phyloP scores from a whole-genome alignment of 768 basidiomycete species.

The Collybia sordida region DNA sequence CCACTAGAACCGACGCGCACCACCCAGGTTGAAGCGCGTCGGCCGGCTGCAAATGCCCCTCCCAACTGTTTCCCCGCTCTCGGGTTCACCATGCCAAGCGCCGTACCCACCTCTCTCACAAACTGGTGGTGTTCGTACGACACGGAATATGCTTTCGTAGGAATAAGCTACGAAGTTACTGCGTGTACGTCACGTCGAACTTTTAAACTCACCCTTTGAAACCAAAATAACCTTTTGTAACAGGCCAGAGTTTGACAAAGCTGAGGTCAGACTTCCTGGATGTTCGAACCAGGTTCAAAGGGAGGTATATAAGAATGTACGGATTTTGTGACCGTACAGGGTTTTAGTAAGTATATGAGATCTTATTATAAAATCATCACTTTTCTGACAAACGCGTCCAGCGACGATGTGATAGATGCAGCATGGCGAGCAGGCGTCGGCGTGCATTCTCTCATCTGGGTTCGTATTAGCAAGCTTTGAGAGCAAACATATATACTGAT shows the following conservation, averaged over 20 bases:
- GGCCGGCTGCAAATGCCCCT: conserved; percentile 2
- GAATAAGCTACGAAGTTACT: conserved; percentile 75
- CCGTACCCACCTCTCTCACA: conserved; percentile 40
- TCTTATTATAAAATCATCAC: neutral
- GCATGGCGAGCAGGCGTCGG: conserved; percentile 70
- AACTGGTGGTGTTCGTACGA: conserved; percentile 66
- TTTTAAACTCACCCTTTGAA: neutral
- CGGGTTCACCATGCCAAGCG: conserved; percentile 45
- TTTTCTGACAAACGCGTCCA: conserved; percentile 10
- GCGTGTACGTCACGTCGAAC: conserved; percentile 42
- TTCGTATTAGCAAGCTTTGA: conserved; percentile 24
- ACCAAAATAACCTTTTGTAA: conserved; percentile 3
- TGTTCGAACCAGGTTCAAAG: conserved; percentile 56
- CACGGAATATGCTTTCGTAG: conserved; percentile 75
- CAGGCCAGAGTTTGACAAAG: conserved; percentile 57
- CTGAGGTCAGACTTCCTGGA: conserved; percentile 57
- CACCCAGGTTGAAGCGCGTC: conserved; percentile 2
- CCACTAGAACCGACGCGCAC: conserved; percentile 14
- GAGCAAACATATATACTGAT: conserved; percentile 1
- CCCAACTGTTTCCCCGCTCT: conserved; percentile 22
- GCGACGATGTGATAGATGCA: conserved; percentile 62
- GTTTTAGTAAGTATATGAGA: conserved; percentile 39
- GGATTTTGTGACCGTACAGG: conserved; percentile 44
- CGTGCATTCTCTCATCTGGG: conserved; percentile 76
- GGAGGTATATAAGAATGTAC: conserved; percentile 66